A percentile compares a stretch with the other conserved stretches of the same genome.
Conservation (phyloP, 1,284 basidiomycete genomes). For the Trametes hirsuta region DNA sequence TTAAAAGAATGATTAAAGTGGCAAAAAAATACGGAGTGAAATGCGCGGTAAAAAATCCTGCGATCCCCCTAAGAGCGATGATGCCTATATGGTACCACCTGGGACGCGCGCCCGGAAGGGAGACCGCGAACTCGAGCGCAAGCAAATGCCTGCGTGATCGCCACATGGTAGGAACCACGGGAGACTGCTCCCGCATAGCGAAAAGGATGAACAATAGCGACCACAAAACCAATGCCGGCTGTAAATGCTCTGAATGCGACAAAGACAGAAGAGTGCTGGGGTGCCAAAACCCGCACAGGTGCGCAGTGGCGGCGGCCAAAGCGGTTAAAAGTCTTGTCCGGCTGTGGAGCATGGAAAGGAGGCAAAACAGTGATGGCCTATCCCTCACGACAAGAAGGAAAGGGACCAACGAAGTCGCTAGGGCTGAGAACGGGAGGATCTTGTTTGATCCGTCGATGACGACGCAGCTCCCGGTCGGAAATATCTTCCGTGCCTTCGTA, state of each 20-base stretch:
- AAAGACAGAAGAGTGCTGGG: neutral
- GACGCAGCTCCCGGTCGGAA: neutral
- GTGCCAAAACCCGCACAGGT: neutral
- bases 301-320: neutral
- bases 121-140: neutral
- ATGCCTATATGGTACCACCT: neutral
- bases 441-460: neutral
- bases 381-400: neutral
- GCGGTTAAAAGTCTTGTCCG: neutral
- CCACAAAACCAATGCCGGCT: neutral
- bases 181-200: neutral
- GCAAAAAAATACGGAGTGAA: no score
- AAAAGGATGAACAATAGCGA: neutral
- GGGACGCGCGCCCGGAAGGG: no score
- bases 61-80: no score
- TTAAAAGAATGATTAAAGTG: no score
- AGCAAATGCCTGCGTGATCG: neutral
- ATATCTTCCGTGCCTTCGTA: neutral
- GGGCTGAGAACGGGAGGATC: neutral
- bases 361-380: neutral
- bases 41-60: no score
- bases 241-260: neutral
- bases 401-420: neutral
- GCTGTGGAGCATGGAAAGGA: neutral
- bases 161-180: neutral